Conservation (phyloP, 768 basidiomycete species). For the Fibroporia radiculosa region DNA sequence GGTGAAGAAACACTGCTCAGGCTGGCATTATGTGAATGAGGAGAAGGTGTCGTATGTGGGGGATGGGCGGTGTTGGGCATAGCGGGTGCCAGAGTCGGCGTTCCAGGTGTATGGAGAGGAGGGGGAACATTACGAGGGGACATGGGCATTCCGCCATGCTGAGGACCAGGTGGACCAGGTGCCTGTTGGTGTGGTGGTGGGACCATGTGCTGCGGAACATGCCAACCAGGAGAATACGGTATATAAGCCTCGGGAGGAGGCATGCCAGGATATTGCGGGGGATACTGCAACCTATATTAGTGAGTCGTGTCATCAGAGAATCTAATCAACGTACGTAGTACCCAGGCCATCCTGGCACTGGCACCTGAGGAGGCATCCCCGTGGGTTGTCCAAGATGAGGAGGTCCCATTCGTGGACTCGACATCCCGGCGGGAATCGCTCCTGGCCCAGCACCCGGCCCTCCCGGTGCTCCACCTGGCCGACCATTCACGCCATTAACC, state of each 20-base stretch:
- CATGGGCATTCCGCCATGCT: slow-evolving; percentile 45
- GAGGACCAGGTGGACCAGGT: slow-evolving; percentile 17
- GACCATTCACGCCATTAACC: slow-evolving; percentile 45
- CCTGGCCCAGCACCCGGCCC: slow-evolving; percentile 21
- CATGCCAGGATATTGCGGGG: slow-evolving; percentile 30
- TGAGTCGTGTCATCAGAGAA: slow-evolving; percentile 2
- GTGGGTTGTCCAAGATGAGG: slow-evolving; percentile 47
- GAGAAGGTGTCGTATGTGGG: slow-evolving; percentile 41
- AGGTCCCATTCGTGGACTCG: slow-evolving; percentile 62
- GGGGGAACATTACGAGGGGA: slow-evolving; percentile 59
- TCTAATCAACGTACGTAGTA: slow-evolving; percentile 48
- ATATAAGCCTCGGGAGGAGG: slow-evolving; percentile 39
- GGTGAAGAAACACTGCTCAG: slow-evolving; percentile 55
- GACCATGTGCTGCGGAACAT: slow-evolving; percentile 24
- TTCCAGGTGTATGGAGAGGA: slow-evolving; percentile 49
- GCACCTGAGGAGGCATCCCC: slow-evolving; percentile 40
- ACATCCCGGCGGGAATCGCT: slow-evolving; percentile 41
- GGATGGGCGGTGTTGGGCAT: slow-evolving; percentile 38
- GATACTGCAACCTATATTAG: slow-evolving; percentile 26
- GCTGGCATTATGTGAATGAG: slow-evolving; percentile 29
- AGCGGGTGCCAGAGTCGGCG: slow-evolving; percentile 61
- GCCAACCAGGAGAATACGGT: slow-evolving; percentile 26
- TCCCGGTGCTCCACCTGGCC: slow-evolving; percentile 34
- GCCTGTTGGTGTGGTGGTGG: slow-evolving; percentile 30
- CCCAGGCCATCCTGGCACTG: slow-evolving; percentile 30